These are phyloP conservation scores for Trypanosoma vivax DNA, from an alignment of 208 protist genomes.

Conservation along the genomic window DNA sequence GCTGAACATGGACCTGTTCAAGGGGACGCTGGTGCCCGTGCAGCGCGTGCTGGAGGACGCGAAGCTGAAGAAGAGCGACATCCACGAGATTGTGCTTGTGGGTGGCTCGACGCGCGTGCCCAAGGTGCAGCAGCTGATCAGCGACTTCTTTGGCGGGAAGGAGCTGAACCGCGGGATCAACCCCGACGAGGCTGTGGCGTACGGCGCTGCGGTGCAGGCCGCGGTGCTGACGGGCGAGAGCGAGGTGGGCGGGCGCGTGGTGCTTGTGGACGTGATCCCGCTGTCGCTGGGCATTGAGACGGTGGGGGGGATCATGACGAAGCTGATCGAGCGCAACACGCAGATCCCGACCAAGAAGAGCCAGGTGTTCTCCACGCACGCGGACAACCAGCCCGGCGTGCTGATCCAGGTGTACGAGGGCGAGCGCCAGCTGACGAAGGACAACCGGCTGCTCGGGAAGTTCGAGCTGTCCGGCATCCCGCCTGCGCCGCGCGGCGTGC, in stretches of 20 bases:
- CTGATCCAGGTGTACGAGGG: conserved; percentile 6
- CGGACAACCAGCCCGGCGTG: conserved; percentile 4
- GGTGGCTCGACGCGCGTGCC: conserved; percentile 94
- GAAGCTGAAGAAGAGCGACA: conserved; percentile 91
- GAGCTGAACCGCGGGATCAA: conserved; percentile 95
- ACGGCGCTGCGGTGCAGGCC: conserved; percentile 97
- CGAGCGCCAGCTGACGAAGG: conserved; percentile 25
- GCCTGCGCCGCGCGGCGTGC: conserved; percentile 50
- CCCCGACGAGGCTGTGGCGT: conserved; percentile 41
- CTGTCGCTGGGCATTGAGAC: conserved; percentile 4
- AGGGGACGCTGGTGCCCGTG: conserved; percentile 92
- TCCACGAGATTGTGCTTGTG: conserved; percentile 97
- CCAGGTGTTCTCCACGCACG: conserved; percentile 2
- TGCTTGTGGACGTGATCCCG: conserved; percentile 22
- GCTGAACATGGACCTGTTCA: conserved; percentile 96
- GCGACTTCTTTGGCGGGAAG: conserved; percentile 97
- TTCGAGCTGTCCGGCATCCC: conserved; percentile 97
- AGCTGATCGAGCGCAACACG: conserved; percentile 6
- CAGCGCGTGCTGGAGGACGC: conserved; percentile 92
- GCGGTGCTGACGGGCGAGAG: conserved; percentile 87
- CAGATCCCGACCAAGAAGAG: conserved; percentile 4
- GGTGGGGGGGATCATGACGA: conserved; percentile 2
- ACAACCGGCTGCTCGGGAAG: conserved; percentile 96
- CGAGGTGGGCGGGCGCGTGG: conserved; percentile 69
- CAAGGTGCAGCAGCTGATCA: conserved; percentile 95